Evolutionary conservation across 306 rosid species (phyloP).

Genomic region (Rosa chinensis): DNA sequence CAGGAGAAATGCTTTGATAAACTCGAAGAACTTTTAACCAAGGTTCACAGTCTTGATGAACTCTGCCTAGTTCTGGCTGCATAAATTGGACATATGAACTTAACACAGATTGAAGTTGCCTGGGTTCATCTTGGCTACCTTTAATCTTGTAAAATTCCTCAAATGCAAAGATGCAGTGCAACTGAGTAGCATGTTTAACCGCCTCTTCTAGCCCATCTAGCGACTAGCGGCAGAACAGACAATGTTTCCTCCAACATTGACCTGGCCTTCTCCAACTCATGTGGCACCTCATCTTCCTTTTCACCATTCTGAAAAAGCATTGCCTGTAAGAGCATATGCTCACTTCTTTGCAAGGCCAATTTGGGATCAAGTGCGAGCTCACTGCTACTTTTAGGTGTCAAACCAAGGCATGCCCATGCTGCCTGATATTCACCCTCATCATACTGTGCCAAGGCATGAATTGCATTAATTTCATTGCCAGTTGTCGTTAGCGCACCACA

Average conservation of each 20-base stretch:
- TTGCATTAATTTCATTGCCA: constrained; percentile 91
- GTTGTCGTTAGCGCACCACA: constrained; percentile 93
- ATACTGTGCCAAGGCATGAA: constrained; percentile 86
- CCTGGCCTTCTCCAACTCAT: constrained; percentile 81
- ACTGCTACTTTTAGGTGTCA: constrained; percentile 93
- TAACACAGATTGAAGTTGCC: constrained; percentile 49
- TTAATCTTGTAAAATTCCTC: constrained; percentile 75
- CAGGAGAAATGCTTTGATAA: constrained; percentile 63
- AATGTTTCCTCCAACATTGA: constrained; percentile 81
- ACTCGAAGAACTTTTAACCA: constrained; percentile 90
- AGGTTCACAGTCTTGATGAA: constrained; percentile 78
- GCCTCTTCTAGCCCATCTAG: constrained; percentile 90
- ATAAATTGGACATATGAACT: constrained; percentile 57
- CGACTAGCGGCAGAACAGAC: constrained; percentile 56
- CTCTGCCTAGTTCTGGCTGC: constrained; percentile 56
- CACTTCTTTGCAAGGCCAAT: constrained; percentile 91
- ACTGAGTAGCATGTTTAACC: constrained; percentile 66
- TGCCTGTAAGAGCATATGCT: constrained; percentile 96
- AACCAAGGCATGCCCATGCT: constrained; percentile 90
- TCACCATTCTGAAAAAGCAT: constrained; percentile 71
- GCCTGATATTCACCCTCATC: constrained; percentile 87
- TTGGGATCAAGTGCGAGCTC: constrained; percentile 95
- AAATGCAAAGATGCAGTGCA: constrained; percentile 73
- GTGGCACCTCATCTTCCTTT: constrained; percentile 55
- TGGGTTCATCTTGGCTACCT: constrained; percentile 45